Conservation (phyloP, 176 grass and related monocot genomes). For the Oryza rufipogon region DNA sequence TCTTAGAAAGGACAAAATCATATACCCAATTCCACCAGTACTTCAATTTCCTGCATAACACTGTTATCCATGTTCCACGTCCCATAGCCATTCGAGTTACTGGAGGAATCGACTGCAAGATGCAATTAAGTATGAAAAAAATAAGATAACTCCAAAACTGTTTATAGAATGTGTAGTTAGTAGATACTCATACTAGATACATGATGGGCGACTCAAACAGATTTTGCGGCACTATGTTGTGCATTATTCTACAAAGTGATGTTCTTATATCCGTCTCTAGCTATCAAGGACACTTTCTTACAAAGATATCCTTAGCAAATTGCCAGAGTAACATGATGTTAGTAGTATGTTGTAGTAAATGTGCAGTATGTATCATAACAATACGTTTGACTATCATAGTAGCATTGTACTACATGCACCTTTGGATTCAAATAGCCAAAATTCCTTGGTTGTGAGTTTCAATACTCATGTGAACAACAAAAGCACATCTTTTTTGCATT, state of each 20-base stretch:
- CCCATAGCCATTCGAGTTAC: conserved; percentile 76
- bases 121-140: conserved; percentile 28
- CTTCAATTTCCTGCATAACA: conserved; percentile 90
- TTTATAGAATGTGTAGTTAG: not conserved
- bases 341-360: not conserved
- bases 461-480: conserved; percentile 1
- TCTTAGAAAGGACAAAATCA: conserved; percentile 23
- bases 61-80: conserved; percentile 78
- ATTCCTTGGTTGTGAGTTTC: not conserved
- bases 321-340: not conserved
- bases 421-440: not conserved
- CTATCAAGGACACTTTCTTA: not conserved
- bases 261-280: not conserved
- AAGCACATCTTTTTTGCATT: not conserved
- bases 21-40: conserved; percentile 98
- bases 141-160: conserved; percentile 11
- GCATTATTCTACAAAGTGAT: not conserved
- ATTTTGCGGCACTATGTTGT: not conserved
- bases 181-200: not conserved
- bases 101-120: conserved; percentile 82
- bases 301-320: not conserved
- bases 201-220: not conserved
- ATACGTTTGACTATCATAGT: not conserved
- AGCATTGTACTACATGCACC: not conserved
- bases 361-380: not conserved